Base-by-base conservation (phyloP, 331 rosid species). In the Acacia pycnantha region DNA sequence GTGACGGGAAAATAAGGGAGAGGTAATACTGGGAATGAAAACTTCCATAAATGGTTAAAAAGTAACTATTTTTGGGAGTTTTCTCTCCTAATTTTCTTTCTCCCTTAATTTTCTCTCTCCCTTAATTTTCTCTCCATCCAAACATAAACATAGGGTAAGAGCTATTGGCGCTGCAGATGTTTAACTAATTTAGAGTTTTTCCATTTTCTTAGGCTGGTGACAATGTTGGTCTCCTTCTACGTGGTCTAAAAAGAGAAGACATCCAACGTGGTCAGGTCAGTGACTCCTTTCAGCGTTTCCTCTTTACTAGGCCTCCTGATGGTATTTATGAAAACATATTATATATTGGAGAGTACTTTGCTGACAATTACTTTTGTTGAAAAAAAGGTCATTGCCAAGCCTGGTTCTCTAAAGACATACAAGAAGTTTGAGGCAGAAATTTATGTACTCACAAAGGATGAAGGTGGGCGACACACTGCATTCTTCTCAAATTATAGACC, bases 401-500 rank as follows among this genome's bases (percentile, higher is more conserved):
- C 99, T 64, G 97, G 95, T 84, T 74, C 90, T 81, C 54, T 92
- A 54, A 96, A 96, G 88, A 83, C 98, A 76, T 92, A 59, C 89
- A 96, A 91, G 82, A 94, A 72, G 79, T 96, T 96, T 86, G 99
- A 94, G 90, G 99, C 99, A 40, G 99, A 96, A 88, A 96, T 94
- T 80, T 96, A 96, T 41, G 98, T 94, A 15, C 99, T 96, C 79
- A 92, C 99, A 71, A 96, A 96, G 86, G 99, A 92, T 48, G 99
- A 96, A 92, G 99, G 99, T 77, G 99, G 99, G 47, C 97, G 99
- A 69, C 98, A 96, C 83, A 96, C 99, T 24, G 98, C 97, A 62
- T 96, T 96, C 89, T 89, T 94, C 86, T 96, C 99, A 68, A 96
- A 96, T 91, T 96, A 96, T 70, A 91, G 58, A 46, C 76, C 76